Evolutionary conservation across 2,329 filamentous ascomycete genomes (phyloP), one percentile per base, ranked within the genome.

Genomic region (Fusarium scirpi): DNA sequence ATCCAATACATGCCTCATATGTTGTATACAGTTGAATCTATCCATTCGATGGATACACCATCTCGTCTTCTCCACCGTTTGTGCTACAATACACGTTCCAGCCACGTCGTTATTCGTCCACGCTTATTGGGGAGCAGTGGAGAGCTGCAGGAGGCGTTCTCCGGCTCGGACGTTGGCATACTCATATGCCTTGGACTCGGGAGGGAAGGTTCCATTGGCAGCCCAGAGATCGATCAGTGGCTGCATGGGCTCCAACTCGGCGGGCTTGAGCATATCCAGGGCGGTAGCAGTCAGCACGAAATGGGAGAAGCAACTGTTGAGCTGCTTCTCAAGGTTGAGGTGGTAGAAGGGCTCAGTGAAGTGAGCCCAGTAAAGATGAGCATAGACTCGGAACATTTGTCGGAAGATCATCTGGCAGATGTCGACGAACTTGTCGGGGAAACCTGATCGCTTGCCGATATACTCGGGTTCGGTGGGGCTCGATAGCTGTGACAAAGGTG

Each of bases 311-410:
- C 92, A 94, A 80, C 92, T 94, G 85, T 96, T 96, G 67, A 95
- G 86, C 75, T 93, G 91, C 79, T 94, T 92, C 80, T 92, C 90
- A 12, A 92, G 84, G 82, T 92, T 94, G 71, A 95, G 86, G 79
- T 94, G 91, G 82, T 94, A 95, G 81, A 94, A 94, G 8, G 92
- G 92, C 72, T 94, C 92, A 65, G 90, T 84, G 81, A 93, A 99
- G 81, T 99, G 96, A 61, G 94, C 93, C 88, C 97, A 98, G 85
- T 99, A 99, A 66, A 99, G 90, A 81, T 99, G 96, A 49, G 96
- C 92, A 78, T 99, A 99, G 74, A 98, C 95, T 64, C 96, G 92
- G 86, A 99, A 98, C 92, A 99, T 98, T 82, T 98, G 96, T 76
- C 94, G 92, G 84, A 98, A 95, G 76, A 98, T 96, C 71, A 91